Evolutionary conservation across 371 early-diverging fungal genomes (phyloP).

Genomic region (Saksenaea oblongispora): DNA sequence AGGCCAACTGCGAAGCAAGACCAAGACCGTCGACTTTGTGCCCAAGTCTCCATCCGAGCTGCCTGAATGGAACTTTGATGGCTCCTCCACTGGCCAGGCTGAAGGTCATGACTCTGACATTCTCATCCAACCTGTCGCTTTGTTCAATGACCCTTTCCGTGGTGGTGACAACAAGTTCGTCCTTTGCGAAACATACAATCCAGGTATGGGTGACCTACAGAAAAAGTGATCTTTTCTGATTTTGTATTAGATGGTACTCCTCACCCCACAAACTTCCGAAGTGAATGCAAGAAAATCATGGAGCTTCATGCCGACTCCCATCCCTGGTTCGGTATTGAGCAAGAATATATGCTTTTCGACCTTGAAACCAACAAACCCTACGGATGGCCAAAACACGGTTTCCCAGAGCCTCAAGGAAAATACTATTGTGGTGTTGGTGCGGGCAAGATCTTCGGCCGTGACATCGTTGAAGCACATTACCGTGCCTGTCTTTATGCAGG

Average conservation of each 20-base stretch:
- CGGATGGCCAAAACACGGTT: slow-evolving; percentile 59
- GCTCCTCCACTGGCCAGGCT: slow-evolving; percentile 54
- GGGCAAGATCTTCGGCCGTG: slow-evolving; percentile 55
- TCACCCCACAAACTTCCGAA: slow-evolving; percentile 58
- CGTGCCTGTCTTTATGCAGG: slow-evolving; percentile 58
- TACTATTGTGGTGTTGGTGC: slow-evolving; percentile 64
- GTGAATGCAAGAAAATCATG: slow-evolving; percentile 48
- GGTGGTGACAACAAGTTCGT: slow-evolving; percentile 45
- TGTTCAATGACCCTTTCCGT: slow-evolving; percentile 59
- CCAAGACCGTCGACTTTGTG: slow-evolving; percentile 40
- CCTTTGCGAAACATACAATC: slow-evolving; percentile 6
- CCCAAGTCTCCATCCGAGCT: slow-evolving; percentile 42
- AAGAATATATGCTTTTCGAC: slow-evolving; percentile 63
- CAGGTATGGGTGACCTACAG: not conserved
- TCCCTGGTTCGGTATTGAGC: slow-evolving; percentile 71
- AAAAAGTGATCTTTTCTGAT: not conserved
- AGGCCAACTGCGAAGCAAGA: slow-evolving; percentile 36
- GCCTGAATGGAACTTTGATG: slow-evolving; percentile 57
- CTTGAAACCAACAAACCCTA: slow-evolving; percentile 33
- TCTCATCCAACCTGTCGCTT: slow-evolving; percentile 47
- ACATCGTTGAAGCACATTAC: slow-evolving; percentile 62
- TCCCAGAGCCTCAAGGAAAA: slow-evolving; percentile 62
- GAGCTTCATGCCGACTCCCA: slow-evolving; percentile 38
- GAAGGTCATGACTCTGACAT: slow-evolving; percentile 49
- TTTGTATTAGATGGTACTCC: slow-evolving; percentile 53